Conservation (phyloP, 371 early-diverging fungal genomes). For the Scutellospora calospora region DNA sequence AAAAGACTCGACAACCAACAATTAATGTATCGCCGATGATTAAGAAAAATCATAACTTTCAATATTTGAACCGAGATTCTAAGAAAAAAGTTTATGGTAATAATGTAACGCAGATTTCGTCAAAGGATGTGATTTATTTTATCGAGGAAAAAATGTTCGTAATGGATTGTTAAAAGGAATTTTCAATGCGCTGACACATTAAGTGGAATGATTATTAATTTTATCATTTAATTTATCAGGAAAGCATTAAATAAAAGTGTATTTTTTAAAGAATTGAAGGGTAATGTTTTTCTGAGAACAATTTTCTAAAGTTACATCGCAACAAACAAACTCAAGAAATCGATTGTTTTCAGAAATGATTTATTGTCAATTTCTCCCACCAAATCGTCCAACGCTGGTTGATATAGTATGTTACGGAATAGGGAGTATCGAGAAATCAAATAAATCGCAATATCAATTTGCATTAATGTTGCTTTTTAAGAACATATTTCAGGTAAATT, state of each 20-base stretch:
- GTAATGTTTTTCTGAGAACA: background rate
- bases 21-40: too few species aligned
- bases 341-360: conserved; percentile 5
- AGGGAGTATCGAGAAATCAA: conserved; percentile 41
- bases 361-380: background rate
- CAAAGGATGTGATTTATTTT: background rate
- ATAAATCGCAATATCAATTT: conserved; percentile 41
- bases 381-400: conserved; percentile 21
- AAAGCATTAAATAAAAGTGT: background rate
- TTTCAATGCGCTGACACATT: background rate
- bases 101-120: background rate
- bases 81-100: background rate
- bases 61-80: background rate
- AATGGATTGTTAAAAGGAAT: too few species aligned
- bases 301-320: background rate
- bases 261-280: conserved; percentile 13
- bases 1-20: background rate
- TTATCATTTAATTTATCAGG: background rate
- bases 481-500: conserved; percentile 42
- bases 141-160: conserved; percentile 20
- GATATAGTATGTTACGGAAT: conserved; percentile 45
- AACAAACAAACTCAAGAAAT: background rate
- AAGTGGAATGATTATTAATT: background rate
- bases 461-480: conserved; percentile 30
- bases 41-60: background rate